Conservation (phyloP, 1,284 basidiomycete species). For the Ceratobasidium sp. region DNA sequence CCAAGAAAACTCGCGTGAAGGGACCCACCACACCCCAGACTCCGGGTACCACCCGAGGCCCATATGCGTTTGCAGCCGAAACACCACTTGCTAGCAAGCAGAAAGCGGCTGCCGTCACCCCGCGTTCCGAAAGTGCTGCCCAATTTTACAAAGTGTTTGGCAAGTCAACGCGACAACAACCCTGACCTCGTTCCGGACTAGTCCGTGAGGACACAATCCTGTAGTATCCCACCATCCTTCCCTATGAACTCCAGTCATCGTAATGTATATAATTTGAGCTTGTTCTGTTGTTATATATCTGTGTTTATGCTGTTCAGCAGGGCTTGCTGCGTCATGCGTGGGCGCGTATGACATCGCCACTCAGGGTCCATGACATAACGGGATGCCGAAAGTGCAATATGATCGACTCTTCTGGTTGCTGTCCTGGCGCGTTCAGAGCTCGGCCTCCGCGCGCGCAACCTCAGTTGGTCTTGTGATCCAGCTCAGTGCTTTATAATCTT, state of each 20-base stretch:
- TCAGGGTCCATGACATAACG: no score
- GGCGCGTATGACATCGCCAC: background rate
- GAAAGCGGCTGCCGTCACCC: background rate
- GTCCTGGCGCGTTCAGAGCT: background rate
- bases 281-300: no score
- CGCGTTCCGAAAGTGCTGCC: background rate
- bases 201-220: no score
- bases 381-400: constrained; percentile 31
- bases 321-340: background rate
- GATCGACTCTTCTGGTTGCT: constrained; percentile 15
- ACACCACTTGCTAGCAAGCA: background rate
- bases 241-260: no score
- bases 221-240: no score
- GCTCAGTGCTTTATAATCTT: background rate
- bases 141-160: constrained; percentile 8
- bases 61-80: no score
- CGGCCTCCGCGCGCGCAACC: constrained; percentile 20
- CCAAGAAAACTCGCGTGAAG: constrained; percentile 7
- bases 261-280: no score
- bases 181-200: no score
- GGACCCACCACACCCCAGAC: background rate
- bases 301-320: no score
- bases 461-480: constrained; percentile 25
- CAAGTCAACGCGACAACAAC: background rate
- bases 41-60: no score